phyloP scores from a whole-genome alignment of 2,329 filamentous ascomycete species.

The Ophiostoma sp. region DNA sequence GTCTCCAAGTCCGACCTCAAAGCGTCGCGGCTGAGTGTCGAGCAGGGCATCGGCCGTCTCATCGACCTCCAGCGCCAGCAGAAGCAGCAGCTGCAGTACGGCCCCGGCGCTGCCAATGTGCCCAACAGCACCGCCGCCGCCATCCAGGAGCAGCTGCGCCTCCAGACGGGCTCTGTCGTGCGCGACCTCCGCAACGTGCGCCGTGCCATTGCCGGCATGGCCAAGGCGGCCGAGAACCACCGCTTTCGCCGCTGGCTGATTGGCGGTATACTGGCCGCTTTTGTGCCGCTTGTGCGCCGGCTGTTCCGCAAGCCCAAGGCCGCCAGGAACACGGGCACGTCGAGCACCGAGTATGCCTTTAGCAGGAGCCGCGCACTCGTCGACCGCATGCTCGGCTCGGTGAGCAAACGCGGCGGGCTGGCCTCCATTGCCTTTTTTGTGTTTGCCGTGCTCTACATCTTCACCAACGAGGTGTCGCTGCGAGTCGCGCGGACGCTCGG shows the following conservation, averaged over 20 bases:
- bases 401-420: conserved; percentile 42
- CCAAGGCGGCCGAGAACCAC: conserved; percentile 43
- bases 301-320: conserved; percentile 43
- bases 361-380: conserved; percentile 47
- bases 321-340: conserved; percentile 39
- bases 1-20: conserved; percentile 27
- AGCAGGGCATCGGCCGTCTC: conserved; percentile 36
- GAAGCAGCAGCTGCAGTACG: conserved; percentile 28
- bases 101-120: conserved; percentile 29
- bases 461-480: conserved; percentile 54
- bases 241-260: conserved; percentile 51
- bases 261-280: conserved; percentile 47
- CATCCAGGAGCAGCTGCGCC: conserved; percentile 42
- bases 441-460: conserved; percentile 53
- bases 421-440: conserved; percentile 51
- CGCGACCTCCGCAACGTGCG: conserved; percentile 43
- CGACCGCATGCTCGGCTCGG: conserved; percentile 43
- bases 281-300: conserved; percentile 48
- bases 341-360: conserved; percentile 52
- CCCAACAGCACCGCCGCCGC: conserved; percentile 34
- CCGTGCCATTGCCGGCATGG: conserved; percentile 41
- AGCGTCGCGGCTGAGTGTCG: conserved; percentile 28
- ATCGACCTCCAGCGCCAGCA: conserved; percentile 34
- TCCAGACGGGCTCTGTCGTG: conserved; percentile 41
- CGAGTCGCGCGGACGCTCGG: conserved; percentile 50